Base-by-base conservation (phyloP, 306 rosid genomes). In the Acmispon strigosus region DNA sequence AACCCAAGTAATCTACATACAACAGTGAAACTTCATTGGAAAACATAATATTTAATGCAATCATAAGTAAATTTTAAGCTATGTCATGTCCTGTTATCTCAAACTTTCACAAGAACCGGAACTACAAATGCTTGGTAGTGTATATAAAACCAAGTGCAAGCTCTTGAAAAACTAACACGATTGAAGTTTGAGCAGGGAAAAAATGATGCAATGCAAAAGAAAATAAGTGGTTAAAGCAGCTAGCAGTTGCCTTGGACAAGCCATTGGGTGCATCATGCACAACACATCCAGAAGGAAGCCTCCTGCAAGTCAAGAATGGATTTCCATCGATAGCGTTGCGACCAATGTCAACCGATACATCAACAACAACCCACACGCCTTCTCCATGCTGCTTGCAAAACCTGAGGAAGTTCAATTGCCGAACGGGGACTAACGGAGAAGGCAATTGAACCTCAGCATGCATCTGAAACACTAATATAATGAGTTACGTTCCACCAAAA, bases 201-300 rank as follows among this genome's bases (percentile, higher is more conserved):
- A 43, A 9, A 34, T 15, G 34, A 43, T 60, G 53, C 48, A 62
- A 53, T 55, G 22, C 54, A 70, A 43, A 73, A 12, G 47, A 74
- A 59, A 14, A n/a, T n/a, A n/a, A n/a, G n/a, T n/a, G n/a, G n/a
- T 22, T 17, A 49, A 36, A 60, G 8, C 17, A 56, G 36, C 8
- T 14, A 56, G 36, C 8, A 29, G 29, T 79, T 86, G 86, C 98
- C 95, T 87, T 90, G 74, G 96, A 87, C 59, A 66, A 71, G 36
- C 94, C 97, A 65, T 83, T 75, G 6, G 96, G 87, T 81, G 79
- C 73, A 66, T 94, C 98, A 61, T 89, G 92, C 77, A 94, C 81
- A 24, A 94, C 19, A 61, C 83, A 88, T n/a, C 98, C 98, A 0
- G 98, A 94, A 19, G 98, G 98, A 66, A 90, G 95, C 84, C 84